Percentiles rank a stretch among this genome's conserved stretches.
Conservation (phyloP, 202 grass and related monocot genomes). For the Panicum hallii region DNA sequence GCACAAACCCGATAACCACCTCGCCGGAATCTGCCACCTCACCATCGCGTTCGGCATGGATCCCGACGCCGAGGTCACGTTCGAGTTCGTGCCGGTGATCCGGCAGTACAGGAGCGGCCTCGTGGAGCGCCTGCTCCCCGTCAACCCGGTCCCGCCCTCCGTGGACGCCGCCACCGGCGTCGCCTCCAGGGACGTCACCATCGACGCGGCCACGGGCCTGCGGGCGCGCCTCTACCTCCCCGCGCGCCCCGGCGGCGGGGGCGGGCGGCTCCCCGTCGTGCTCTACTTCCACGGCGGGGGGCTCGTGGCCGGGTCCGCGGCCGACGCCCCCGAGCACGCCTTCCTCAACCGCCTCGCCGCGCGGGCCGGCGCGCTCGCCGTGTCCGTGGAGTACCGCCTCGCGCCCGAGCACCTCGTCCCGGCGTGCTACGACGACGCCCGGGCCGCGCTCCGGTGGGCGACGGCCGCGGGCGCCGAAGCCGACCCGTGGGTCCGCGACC, state of each 20-base stretch:
- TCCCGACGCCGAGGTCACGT: slow-evolving; percentile 32
- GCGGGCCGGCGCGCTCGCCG: slow-evolving; percentile 46
- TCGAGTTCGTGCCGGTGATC: slow-evolving; percentile 44
- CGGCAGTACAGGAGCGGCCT: slow-evolving; percentile 46
- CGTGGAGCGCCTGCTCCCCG: slow-evolving; percentile 29
- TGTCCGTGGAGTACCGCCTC: slow-evolving; percentile 74
- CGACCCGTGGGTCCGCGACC: slow-evolving; percentile 60
- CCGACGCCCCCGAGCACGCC: slow-evolving; percentile 49
- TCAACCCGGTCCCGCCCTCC: slow-evolving; percentile 32
- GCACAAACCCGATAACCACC: neutral
- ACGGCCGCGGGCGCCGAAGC: neutral
- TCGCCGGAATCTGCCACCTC: neutral
- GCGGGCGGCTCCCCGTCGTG: slow-evolving; percentile 25
- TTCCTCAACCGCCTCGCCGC: slow-evolving; percentile 56
- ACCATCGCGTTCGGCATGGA: neutral
- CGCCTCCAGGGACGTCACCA: slow-evolving; percentile 49
- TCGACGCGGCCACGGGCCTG: slow-evolving; percentile 36
- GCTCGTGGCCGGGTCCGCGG: slow-evolving; percentile 55
- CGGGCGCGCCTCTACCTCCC: slow-evolving; percentile 53
- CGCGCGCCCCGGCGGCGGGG: neutral
- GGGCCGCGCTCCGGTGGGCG: slow-evolving; percentile 48
- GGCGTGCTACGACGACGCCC: slow-evolving; percentile 62
- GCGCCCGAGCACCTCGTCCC: slow-evolving; percentile 73
- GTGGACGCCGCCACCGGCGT: slow-evolving; percentile 48
- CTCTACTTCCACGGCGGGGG: slow-evolving; percentile 66